Percentiles rank a stretch among this genome's conserved stretches.
Conservation (phyloP, 139 green algal species). For the Chlamydomonas schloesseri region DNA sequence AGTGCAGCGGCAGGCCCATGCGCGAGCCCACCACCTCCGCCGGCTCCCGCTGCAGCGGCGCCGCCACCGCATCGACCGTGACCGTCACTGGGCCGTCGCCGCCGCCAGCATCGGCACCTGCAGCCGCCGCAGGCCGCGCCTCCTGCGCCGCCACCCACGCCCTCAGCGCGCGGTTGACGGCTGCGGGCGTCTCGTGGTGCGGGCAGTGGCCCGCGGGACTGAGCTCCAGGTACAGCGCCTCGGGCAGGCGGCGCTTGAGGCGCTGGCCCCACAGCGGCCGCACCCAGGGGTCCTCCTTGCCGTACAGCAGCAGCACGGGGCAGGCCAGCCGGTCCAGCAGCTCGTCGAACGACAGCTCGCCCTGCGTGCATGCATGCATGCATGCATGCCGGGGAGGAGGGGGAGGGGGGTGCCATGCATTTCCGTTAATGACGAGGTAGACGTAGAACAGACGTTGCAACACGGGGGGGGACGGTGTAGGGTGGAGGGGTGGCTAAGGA, state of each 20-base stretch:
- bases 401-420: too few species aligned
- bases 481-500: too few species aligned
- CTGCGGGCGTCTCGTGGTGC: constrained; percentile 69
- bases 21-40: background rate
- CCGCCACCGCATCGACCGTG: too few species aligned
- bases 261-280: constrained; percentile 73
- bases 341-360: constrained; percentile 60
- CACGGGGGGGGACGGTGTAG: too few species aligned
- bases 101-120: too few species aligned
- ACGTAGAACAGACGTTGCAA: too few species aligned
- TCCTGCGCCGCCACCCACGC: constrained; percentile 33
- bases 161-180: constrained; percentile 42
- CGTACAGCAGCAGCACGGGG: constrained; percentile 46
- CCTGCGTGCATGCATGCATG: too few species aligned
- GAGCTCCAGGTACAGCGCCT: constrained; percentile 69
- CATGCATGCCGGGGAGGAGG: too few species aligned
- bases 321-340: constrained; percentile 51
- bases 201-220: constrained; percentile 72
- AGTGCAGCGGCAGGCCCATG: background rate
- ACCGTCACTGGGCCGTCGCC: background rate
- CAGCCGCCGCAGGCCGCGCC: too few species aligned
- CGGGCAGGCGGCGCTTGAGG: constrained; percentile 12
- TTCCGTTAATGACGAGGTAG: too few species aligned
- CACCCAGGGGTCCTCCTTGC: constrained; percentile 79
- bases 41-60: background rate